Base-by-base conservation (phyloP, 139 green algal genomes). In the Ulvella scutata region DNA sequence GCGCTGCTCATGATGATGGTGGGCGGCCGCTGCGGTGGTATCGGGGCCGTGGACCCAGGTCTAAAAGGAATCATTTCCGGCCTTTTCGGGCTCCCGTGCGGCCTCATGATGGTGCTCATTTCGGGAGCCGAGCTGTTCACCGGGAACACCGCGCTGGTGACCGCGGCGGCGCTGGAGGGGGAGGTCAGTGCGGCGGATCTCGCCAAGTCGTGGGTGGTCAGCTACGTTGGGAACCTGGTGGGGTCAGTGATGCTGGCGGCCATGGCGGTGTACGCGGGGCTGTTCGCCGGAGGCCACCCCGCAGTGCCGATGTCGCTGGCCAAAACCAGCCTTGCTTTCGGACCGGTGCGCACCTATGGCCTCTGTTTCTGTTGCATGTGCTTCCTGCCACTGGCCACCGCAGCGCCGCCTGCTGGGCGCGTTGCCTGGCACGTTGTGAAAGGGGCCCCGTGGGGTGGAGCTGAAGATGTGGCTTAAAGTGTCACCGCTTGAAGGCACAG, bases 111-210 rank as follows among this genome's bases (percentile, higher is more conserved):
- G 75, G 85, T 86, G 26, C 73, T 88, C 3, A 60, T 88, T 9
- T 88, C 82, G 37, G 91, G 91, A 37, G 85, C 85, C 4, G 90
- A 96, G 84, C 86, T 96, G 40, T 96, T 92, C 82, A 96, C 90
- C 3, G 88, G 90, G 73, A 95, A 95, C 82, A 88, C 88, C 35
- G 83, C 87, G 0, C 72, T 92, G 36, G 80, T 92, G 43, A 85
- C 86, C 2, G 76, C 82, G 17, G 88, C 90, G 0, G 44, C 88
- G n/a, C 76, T 85, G 37, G 83, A 91, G 76, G 82, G 80, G 72
- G 89, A 88, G 79, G 79, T 84, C 10, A 75, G 78, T 2, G 21
- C 78, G 29, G 51, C 3, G 31, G 60, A 86, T 43, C 77, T 95
- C 43, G 28, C 76, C 3, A 88, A 87, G 38, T 92, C 87, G 76